Evolutionary conservation across 345 rosid species (phyloP), one percentile per base, ranked within the genome.

Genomic region (Gossypium anomalum): DNA sequence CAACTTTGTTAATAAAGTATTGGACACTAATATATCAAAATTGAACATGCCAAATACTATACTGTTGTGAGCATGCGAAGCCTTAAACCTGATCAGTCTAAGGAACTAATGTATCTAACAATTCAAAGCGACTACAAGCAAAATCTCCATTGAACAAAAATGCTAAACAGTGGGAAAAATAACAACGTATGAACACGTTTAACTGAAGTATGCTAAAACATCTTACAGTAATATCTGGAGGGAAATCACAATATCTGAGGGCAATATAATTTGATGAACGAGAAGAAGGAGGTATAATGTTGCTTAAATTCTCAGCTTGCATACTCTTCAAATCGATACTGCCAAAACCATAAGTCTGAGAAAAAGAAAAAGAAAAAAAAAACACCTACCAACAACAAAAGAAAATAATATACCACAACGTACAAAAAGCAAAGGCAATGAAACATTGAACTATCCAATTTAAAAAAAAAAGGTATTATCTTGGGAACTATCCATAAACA

Each of bases 301-400:
- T 77, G 86, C 84, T 83, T 72, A 94, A 83, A 80, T 90, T 88
- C 83, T 90, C 97, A 49, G 97, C 97, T 85, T 90, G 98, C 90
- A 94, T 81, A 76, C 88, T 86, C 94, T 88, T 94, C 97, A 94
- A 80, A 89, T 94, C 85, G 74, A 94, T 88, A 88, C 98, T 94
- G 97, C 91, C 87, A 88, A 92, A 89, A 92, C 87, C 92, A 90
- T 77, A 82, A 84, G 83, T 89, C 90, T 87, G 86, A 90, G 90
- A 92, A 70, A 51, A 5, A 34, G 41, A 34, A 34, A 4, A 29
- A 29, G 0, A 34, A 34, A 34, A 34, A 81, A 76, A 80, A 82
- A 83, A 83, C 80, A 83, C 80, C 73, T 80, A 83, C 71, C 70
- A 67, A 70, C 67, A 78, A 69, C 22, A 65, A 78, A 78, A 34